Evolutionary conservation across 1,284 basidiomycete species (phyloP).

Genomic region (Golubevia sp.): DNA sequence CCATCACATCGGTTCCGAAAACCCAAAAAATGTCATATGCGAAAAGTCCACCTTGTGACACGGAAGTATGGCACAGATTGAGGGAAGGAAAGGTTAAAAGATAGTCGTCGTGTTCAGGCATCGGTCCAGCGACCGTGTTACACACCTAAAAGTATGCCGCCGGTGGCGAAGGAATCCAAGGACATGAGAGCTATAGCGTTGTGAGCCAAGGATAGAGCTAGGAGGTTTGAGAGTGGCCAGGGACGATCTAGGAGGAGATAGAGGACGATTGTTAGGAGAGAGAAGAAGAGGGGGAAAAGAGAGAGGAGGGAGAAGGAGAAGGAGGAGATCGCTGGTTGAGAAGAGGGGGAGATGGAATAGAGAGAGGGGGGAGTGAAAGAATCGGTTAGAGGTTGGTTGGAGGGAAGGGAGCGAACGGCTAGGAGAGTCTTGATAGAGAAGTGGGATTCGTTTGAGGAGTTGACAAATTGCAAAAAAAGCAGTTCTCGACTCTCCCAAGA

Average conservation of each 20-base stretch:
- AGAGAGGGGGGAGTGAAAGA: conserved; percentile 1
- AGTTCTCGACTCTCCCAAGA: too few relatives aligned
- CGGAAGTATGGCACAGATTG: too few relatives aligned
- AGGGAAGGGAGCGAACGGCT: too few relatives aligned
- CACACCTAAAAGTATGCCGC: conserved; percentile 74
- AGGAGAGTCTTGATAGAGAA: too few relatives aligned
- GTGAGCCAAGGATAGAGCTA: conserved; percentile 82
- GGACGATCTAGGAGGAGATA: conserved; percentile 70
- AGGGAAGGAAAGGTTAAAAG: too few relatives aligned
- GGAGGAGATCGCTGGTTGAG: conserved; percentile 57
- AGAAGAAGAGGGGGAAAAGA: conserved; percentile 70
- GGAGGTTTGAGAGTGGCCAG: conserved; percentile 76
- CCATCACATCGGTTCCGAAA: too few relatives aligned
- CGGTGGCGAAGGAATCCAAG: conserved; percentile 88
- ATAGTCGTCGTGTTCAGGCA: background rate
- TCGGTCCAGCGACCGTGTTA: too few relatives aligned
- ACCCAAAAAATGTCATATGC: conserved; percentile 88
- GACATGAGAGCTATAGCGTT: conserved; percentile 81
- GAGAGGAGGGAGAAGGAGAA: conserved; percentile 64
- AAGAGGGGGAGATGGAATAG: conserved; percentile 3
- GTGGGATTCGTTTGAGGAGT: too few relatives aligned
- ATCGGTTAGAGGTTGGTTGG: too few relatives aligned
- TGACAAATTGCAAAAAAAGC: too few relatives aligned
- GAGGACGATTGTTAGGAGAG: conserved; percentile 71
- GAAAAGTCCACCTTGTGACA: conserved; percentile 78